Evolutionary conservation across 2,329 filamentous ascomycete genomes (phyloP).

Genomic region (Lasiodiplodia gonubiensis): DNA sequence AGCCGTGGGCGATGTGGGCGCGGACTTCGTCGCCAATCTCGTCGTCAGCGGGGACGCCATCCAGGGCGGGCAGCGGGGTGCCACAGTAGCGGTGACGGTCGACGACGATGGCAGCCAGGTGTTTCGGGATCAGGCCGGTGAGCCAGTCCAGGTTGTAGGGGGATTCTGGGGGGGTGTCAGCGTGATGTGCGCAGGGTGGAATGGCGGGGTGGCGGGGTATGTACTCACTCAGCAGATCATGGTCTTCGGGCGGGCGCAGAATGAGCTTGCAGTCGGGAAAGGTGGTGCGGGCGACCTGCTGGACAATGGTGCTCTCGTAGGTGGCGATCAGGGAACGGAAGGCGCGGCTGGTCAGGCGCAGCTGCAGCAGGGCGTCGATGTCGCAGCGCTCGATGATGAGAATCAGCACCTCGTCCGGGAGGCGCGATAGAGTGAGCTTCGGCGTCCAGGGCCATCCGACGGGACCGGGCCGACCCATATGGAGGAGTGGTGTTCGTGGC

Average conservation of each 20-base stretch:
- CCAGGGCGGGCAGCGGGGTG: conserved; percentile 32
- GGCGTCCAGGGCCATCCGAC: conserved; percentile 24
- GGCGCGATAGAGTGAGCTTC: conserved; percentile 9
- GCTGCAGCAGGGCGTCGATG: conserved; percentile 38
- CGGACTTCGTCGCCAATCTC: conserved; percentile 39
- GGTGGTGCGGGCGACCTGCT: conserved; percentile 37
- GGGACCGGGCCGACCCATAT: conserved; percentile 28
- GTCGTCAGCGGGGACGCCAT: conserved; percentile 41
- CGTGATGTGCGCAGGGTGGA: neutral
- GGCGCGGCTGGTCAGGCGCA: conserved; percentile 35
- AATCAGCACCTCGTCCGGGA: conserved; percentile 36
- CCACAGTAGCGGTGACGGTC: conserved; percentile 35
- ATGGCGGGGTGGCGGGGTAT: conserved; percentile 10
- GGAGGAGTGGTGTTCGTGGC: neutral
- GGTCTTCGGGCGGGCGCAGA: conserved; percentile 19
- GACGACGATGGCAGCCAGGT: conserved; percentile 40
- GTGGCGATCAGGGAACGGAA: conserved; percentile 36
- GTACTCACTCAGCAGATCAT: conserved; percentile 22
- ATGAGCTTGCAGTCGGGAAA: conserved; percentile 34
- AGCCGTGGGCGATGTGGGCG: conserved; percentile 39
- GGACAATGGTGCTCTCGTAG: conserved; percentile 39
- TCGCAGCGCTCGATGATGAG: conserved; percentile 37
- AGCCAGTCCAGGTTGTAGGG: conserved; percentile 34
- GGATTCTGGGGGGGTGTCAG: conserved; percentile 13
- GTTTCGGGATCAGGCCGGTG: conserved; percentile 37